A percentile compares a stretch with the other conserved stretches of the same genome.
Conservation (phyloP, 768 basidiomycete genomes). For the Solioccasus polychromus region DNA sequence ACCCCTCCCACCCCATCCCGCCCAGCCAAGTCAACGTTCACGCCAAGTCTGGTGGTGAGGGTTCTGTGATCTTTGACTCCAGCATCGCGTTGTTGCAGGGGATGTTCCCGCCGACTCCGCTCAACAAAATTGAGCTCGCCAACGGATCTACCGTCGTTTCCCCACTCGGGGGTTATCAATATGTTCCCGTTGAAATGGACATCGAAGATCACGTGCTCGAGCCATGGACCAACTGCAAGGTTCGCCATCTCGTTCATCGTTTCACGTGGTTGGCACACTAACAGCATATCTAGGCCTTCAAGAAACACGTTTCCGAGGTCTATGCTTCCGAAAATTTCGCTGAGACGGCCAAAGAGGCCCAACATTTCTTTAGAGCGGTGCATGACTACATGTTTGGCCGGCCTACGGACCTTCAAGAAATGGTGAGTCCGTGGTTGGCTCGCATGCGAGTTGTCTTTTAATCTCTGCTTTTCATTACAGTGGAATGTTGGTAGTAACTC, state of each 20-base stretch:
- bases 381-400: conserved; percentile 71
- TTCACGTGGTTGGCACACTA: conserved; percentile 38
- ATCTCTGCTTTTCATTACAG: conserved; percentile 40
- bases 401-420: conserved; percentile 59
- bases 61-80: conserved; percentile 78
- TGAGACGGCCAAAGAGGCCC: conserved; percentile 49
- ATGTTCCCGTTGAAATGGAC: conserved; percentile 69
- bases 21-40: conserved; percentile 69
- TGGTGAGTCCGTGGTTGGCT: conserved; percentile 38
- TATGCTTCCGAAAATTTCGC: conserved; percentile 66
- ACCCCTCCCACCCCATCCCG: conserved; percentile 54
- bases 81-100: conserved; percentile 82
- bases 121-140: conserved; percentile 70
- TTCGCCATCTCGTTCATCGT: conserved; percentile 25
- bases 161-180: conserved; percentile 85
- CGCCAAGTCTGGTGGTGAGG: conserved; percentile 80
- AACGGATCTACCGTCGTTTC: conserved; percentile 70
- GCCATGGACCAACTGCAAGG: conserved; percentile 68
- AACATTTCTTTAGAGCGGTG: conserved; percentile 59
- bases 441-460: neutral
- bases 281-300: conserved; percentile 47
- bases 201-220: conserved; percentile 66
- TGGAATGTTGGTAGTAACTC: conserved; percentile 62
- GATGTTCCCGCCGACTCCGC: conserved; percentile 71
- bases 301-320: conserved; percentile 61